Evolutionary conservation across 73 alveolate genomes (phyloP), one percentile per base, ranked within the genome.

Genomic region (Effrenium voratum): DNA sequence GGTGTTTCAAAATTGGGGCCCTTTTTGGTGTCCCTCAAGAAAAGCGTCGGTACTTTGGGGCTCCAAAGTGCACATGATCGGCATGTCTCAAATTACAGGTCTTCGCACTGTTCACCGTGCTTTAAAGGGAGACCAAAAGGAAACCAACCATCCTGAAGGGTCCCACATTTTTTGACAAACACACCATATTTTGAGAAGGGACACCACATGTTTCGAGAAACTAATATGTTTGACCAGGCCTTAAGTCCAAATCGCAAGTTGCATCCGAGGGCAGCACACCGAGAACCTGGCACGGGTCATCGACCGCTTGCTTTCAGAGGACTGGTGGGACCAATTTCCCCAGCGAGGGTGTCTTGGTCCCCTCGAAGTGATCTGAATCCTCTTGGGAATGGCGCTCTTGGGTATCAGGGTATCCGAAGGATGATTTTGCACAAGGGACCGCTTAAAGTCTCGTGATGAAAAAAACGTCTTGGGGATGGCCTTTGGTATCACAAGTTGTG

Each of bases 231-330:
- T 6, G 45, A 72, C 24, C 45, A 22, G 3, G 12, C 13, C 3
- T 47, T 8, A 32, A 44, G 46, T 15, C 46, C 63, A 5, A 5
- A 8, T 47, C 10, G 63, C 55, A 44, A 32, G 15, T 30, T 16
- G 3, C 15, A 47, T 6, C 68, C 10, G n/a, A 88, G 95, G 95
- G n/a, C 73, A 88, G 38, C 95, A 88, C 55, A 63, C 95, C 28
- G 95, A 88, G 85, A 88, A 88, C 26, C 38, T 88, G 55, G 73
- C 95, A 22, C 26, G 32, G 81, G 95, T 88, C n/a, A 88, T 88
- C 68, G 95, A 88, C 30, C 95, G 95, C 38, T 85, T 88, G 6
- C 95, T 88, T 40, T 88, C 95, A 30, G 85, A 88, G 95, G 95
- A 30, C 10, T 38, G 46, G 6, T 2, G 44, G 22, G 6, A 4